Conservation (phyloP, 345 rosid genomes). For the Pugionium cornutum region DNA sequence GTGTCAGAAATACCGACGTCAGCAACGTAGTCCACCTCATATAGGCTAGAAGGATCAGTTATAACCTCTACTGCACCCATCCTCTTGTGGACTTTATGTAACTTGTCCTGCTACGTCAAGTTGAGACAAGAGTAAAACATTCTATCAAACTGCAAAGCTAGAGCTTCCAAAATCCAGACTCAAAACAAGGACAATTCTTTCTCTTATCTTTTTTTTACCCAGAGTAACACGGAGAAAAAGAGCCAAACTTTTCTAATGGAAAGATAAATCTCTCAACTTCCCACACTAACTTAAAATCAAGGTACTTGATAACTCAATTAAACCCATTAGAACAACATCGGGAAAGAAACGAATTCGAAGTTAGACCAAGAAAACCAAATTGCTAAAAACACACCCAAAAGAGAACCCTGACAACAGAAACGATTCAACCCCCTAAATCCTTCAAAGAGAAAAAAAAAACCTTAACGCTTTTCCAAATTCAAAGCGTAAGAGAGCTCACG, state of each 20-base stretch:
- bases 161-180: not conserved
- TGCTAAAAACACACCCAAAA: not conserved
- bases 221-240: not conserved
- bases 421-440: not conserved
- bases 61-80: slow-evolving; percentile 35
- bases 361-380: not conserved
- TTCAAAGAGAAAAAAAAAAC: not conserved
- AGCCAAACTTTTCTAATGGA: not conserved
- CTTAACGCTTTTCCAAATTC: not conserved
- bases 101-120: slow-evolving; percentile 13
- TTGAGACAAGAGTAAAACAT: not conserved
- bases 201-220: not conserved
- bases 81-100: not conserved
- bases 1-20: slow-evolving; percentile 47
- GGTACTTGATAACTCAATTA: slow-evolving; percentile 1
- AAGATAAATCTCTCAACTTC: slow-evolving; percentile 9
- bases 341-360: not conserved
- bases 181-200: not conserved
- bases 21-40: slow-evolving; percentile 16
- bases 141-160: not conserved
- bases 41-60: slow-evolving; percentile 20
- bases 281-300: not conserved
- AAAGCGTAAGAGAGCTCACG: slow-evolving; percentile 6
- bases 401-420: slow-evolving; percentile 1
- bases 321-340: not conserved